These are phyloP conservation scores for Fistulifera solaris DNA, from an alignment of 108 stramenopile species.

Conservation along the genomic window DNA sequence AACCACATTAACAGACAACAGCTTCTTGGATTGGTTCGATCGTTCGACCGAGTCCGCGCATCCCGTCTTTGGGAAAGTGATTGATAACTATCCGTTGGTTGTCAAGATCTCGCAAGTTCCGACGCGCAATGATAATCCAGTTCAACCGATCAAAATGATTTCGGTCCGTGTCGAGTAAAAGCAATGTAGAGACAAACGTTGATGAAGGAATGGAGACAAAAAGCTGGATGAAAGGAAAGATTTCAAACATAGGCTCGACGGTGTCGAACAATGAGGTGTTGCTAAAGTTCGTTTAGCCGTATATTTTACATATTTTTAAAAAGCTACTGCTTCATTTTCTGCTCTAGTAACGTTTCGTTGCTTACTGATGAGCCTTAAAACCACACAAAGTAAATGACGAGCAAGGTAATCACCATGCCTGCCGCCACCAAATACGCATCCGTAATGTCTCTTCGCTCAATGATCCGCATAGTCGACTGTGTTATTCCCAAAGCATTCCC, in stretches of 20 bases:
- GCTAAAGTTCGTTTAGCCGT: too few species aligned
- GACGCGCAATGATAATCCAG: constrained; percentile 45
- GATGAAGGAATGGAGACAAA: too few species aligned
- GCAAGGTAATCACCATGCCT: constrained; percentile 59
- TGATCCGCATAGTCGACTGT: constrained; percentile 76
- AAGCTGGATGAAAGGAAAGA: too few species aligned
- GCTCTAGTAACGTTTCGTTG: too few species aligned
- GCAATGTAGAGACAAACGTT: background rate
- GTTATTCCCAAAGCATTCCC: constrained; percentile 62
- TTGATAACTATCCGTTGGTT: constrained; percentile 33
- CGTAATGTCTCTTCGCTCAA: constrained; percentile 80
- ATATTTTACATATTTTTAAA: too few species aligned
- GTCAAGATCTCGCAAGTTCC: constrained; percentile 41
- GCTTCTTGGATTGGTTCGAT: constrained; percentile 70
- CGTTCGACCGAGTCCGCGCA: constrained; percentile 37
- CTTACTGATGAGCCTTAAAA: too few species aligned
- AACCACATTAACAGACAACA: constrained; percentile 47
- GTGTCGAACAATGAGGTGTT: too few species aligned
- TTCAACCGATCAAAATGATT: constrained; percentile 51
- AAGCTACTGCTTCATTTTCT: too few species aligned
- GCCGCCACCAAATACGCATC: constrained; percentile 82
- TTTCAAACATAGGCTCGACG: too few species aligned
- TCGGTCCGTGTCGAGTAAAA: constrained; percentile 39
- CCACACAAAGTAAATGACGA: constrained; percentile 75
- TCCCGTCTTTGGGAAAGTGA: constrained; percentile 67